phyloP scores from a whole-genome alignment of 768 basidiomycete species.

The Lyophyllum semitale region DNA sequence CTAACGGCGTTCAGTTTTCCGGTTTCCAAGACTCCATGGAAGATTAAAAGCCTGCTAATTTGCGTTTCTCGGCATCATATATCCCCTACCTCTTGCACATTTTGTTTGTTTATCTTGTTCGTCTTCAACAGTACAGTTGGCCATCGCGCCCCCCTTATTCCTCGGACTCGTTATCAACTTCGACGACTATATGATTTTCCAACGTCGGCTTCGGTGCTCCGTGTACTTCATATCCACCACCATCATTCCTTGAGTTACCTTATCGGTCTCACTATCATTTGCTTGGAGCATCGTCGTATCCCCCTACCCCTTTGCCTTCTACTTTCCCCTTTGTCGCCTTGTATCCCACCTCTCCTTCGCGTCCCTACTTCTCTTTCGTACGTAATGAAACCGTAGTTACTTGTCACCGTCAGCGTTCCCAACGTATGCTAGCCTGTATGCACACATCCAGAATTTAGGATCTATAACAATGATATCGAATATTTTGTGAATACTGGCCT shows the following conservation, averaged over 20 bases:
- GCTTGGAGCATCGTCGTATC: constrained; percentile 58
- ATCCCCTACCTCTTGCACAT: not conserved
- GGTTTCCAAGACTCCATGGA: constrained; percentile 28
- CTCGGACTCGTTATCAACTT: constrained; percentile 16
- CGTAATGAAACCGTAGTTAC: not conserved
- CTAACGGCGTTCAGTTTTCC: constrained; percentile 47
- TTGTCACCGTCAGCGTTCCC: not conserved
- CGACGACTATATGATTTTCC: constrained; percentile 24
- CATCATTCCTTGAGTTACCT: constrained; percentile 23
- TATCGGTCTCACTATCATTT: constrained; percentile 37
- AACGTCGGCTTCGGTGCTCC: constrained; percentile 32
- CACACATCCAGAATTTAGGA: not conserved
- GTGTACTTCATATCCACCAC: constrained; percentile 23
- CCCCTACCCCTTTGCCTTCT: constrained; percentile 17
- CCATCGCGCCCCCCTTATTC: constrained; percentile 1
- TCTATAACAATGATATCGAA: not conserved
- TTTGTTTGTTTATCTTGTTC: constrained; percentile 1
- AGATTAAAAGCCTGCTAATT: constrained; percentile 25
- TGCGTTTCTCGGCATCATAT: constrained; percentile 10
- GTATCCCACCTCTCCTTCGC: not conserved
- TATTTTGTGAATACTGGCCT: not conserved
- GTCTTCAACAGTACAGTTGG: not conserved
- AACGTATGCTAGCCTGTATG: not conserved
- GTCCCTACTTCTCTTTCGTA: not conserved
- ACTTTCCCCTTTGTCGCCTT: not conserved